Conservation (phyloP, 306 rosid genomes). For the Acacia acuminata region DNA sequence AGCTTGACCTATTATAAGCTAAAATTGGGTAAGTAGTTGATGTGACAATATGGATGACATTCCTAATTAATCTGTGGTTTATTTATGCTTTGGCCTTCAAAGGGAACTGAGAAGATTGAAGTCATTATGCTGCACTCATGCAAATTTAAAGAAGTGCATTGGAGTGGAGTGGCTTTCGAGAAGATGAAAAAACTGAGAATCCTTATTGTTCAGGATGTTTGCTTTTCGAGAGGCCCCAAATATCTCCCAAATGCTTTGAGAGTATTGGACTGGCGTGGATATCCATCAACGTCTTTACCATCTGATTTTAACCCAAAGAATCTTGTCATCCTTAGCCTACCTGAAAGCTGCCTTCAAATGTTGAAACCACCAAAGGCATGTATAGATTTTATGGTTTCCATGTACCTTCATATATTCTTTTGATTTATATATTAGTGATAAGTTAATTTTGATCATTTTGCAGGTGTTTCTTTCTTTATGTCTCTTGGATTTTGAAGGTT, state of each 20-base stretch:
- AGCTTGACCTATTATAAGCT: not conserved
- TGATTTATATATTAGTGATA: too few species aligned
- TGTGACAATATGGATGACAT: not conserved
- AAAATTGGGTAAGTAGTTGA: not conserved
- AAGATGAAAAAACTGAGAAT: not conserved
- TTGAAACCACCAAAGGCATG: too few species aligned
- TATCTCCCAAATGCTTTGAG: constrained; percentile 15
- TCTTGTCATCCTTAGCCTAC: not conserved
- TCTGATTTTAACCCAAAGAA: not conserved
- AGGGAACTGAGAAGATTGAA: not conserved
- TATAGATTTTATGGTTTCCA: too few species aligned
- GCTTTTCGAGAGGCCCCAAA: not conserved
- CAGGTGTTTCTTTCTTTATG: too few species aligned
- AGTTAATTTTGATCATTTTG: too few species aligned
- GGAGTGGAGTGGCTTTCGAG: not conserved
- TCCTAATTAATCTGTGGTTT: not conserved
- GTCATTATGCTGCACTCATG: not conserved
- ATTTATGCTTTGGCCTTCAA: not conserved
- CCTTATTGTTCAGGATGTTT: not conserved
- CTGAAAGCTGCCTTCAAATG: not conserved
- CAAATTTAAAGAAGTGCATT: not conserved
- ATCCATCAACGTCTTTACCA: not conserved
- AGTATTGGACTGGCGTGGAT: not conserved
- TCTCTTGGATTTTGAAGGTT: too few species aligned
- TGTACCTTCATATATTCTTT: too few species aligned